phyloP scores from a whole-genome alignment of 352 stramenopile genomes.

The Phytopythium cucurbitacearum region DNA sequence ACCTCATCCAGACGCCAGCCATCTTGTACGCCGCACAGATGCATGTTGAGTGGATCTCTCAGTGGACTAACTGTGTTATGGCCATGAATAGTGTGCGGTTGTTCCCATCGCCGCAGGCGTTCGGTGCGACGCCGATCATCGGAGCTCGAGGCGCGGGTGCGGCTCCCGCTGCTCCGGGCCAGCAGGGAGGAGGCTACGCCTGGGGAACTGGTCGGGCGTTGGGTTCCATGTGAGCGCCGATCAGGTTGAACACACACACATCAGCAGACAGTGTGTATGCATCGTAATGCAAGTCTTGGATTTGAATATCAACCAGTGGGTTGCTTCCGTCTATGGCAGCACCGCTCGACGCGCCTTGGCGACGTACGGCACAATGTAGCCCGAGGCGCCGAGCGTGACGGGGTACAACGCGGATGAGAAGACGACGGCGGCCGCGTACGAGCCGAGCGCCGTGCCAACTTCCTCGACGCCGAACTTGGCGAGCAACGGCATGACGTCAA shows the following conservation, averaged over 20 bases:
- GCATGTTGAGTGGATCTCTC: background rate
- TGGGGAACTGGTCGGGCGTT: slow-evolving; percentile 65
- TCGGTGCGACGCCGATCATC: slow-evolving; percentile 48
- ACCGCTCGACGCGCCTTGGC: slow-evolving; percentile 51
- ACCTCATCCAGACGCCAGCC: slow-evolving; percentile 71
- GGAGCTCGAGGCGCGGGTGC: slow-evolving; percentile 38
- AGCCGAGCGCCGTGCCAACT: slow-evolving; percentile 61
- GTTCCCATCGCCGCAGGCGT: slow-evolving; percentile 58
- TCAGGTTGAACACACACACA: background rate
- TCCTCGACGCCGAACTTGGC: slow-evolving; percentile 67
- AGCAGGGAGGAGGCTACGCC: slow-evolving; percentile 49
- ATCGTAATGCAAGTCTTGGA: background rate
- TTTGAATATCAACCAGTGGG: no score
- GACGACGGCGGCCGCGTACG: slow-evolving; percentile 75
- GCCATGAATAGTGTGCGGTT: slow-evolving; percentile 37
- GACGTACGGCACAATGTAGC: slow-evolving; percentile 68
- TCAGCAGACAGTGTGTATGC: slow-evolving; percentile 1
- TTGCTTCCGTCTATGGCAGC: slow-evolving; percentile 21
- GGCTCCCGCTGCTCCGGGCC: slow-evolving; percentile 20
- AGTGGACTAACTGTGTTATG: background rate
- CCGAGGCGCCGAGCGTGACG: slow-evolving; percentile 68
- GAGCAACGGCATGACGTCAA: slow-evolving; percentile 78
- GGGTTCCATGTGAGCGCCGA: slow-evolving; percentile 9
- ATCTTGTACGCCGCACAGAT: slow-evolving; percentile 60
- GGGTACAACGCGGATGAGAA: slow-evolving; percentile 79